Base-by-base conservation (phyloP, 2,329 filamentous ascomycete species). In the Herpotrichia juniperi region DNA sequence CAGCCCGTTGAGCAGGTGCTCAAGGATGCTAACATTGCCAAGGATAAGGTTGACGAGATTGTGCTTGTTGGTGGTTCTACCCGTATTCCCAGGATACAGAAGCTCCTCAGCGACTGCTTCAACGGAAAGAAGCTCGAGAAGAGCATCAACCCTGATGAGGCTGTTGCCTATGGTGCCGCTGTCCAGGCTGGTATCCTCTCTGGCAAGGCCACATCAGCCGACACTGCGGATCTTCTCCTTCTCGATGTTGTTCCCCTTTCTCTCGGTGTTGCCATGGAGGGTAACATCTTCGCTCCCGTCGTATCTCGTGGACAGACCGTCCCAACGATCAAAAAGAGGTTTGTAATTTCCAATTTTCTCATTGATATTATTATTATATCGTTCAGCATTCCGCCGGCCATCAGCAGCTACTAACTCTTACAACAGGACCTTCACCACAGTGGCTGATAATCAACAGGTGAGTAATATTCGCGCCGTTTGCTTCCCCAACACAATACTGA, bases 41-140 rank as follows among this genome's bases (percentile, higher is more conserved):
- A 97, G 90, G 84, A 78, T 78, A 88, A 86, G 74, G 93, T 99
- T 71, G 92, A 97, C 76, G 94, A 99, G 85, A 96, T 99, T 64
- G 94, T 99, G 71, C 90, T 99, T 72, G 94, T 99, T 74, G 94
- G 94, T 87, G 94, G 94, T 69, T 97, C 93, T 61, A 99, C 94
- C 73, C 94, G 94, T 91, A 99, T 99, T 69, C 94, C 94, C 74
- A 87, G 88, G 78, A 96, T 99, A 78, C 94, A 99, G 88, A 97
- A 97, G 87, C 89, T 99, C 64, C 88, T 99, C 66, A 93, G 88
- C 82, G 94, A 99, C 81, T 97, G 93, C 87, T 99, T 99, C 83
- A 90, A 96, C 77, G 93, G 93, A 81, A 99, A 99, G 91, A 97
- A 99, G 89, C 91, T 97, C 66, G 93, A 97, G 87, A 97, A 97